Evolutionary conservation across 2,329 filamentous ascomycete genomes (phyloP).

Genomic region (Aspergillus sp.): DNA sequence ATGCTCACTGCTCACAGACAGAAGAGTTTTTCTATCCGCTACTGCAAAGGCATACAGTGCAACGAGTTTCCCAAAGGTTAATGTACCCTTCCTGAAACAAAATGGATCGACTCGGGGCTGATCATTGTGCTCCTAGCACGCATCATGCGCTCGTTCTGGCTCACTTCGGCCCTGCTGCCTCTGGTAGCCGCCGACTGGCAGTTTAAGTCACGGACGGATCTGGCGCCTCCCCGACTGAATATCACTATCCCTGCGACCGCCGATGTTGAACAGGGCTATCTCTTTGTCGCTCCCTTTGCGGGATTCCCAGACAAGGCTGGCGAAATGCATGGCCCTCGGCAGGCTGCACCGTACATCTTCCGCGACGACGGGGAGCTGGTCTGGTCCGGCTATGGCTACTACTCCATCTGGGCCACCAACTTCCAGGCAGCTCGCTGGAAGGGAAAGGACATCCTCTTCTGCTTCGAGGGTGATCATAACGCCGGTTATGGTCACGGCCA

Average conservation of each 20-base stretch:
- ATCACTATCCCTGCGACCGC: slow-evolving; percentile 38
- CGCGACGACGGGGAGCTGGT: slow-evolving; percentile 54
- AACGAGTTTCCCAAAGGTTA: slow-evolving; percentile 26
- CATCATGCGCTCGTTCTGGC: slow-evolving; percentile 11
- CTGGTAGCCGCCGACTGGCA: slow-evolving; percentile 43
- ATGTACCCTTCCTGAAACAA: slow-evolving; percentile 28
- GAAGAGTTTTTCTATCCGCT: background rate
- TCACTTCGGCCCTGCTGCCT: slow-evolving; percentile 16
- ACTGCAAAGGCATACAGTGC: slow-evolving; percentile 9
- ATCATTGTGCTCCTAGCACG: slow-evolving; percentile 21
- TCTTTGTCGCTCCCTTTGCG: slow-evolving; percentile 39
- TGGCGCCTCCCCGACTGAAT: slow-evolving; percentile 43
- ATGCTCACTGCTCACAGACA: too few relatives aligned
- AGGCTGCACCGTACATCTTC: slow-evolving; percentile 57
- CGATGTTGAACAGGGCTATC: slow-evolving; percentile 35
- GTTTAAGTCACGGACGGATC: slow-evolving; percentile 48
- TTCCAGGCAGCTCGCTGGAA: slow-evolving; percentile 50
- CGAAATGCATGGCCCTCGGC: slow-evolving; percentile 39
- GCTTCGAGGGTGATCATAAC: slow-evolving; percentile 55
- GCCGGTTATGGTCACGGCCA: slow-evolving; percentile 53
- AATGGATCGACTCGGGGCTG: slow-evolving; percentile 21
- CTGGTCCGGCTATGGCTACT: slow-evolving; percentile 56
- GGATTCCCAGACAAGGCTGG: slow-evolving; percentile 20
- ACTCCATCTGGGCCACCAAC: slow-evolving; percentile 53
- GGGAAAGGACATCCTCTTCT: slow-evolving; percentile 52